Conservation (phyloP, 2,329 filamentous ascomycete species). For the Alternaria novae-zelandiae region DNA sequence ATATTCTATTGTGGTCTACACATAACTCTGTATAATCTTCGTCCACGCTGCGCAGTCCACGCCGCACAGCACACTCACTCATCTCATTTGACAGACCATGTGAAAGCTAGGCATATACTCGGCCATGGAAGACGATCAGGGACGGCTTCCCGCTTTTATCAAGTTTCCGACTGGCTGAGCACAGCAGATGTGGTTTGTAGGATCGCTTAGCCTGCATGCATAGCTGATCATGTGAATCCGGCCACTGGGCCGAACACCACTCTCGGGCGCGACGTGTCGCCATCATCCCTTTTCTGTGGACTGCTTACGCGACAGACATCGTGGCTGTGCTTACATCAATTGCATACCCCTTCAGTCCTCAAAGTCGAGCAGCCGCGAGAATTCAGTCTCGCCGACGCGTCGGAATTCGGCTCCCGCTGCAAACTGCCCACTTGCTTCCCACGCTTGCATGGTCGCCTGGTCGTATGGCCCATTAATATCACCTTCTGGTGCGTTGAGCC, state of each 20-base stretch:
- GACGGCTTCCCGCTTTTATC: constrained; percentile 27
- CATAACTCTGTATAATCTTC: neutral
- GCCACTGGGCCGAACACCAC: neutral
- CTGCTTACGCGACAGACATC: neutral
- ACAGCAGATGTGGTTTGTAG: constrained; percentile 25
- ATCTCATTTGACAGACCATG: constrained; percentile 22
- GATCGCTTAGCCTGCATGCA: constrained; percentile 42
- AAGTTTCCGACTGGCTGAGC: constrained; percentile 40
- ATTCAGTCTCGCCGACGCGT: constrained; percentile 50
- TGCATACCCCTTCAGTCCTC: constrained; percentile 24
- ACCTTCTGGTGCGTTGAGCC: constrained; percentile 86
- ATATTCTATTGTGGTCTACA: neutral
- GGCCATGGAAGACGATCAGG: constrained; percentile 24
- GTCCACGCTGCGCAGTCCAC: constrained; percentile 9
- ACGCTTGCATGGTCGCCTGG: constrained; percentile 82
- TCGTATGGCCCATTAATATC: constrained; percentile 88
- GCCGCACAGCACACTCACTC: constrained; percentile 32
- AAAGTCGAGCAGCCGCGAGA: constrained; percentile 52
- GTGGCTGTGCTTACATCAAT: constrained; percentile 1
- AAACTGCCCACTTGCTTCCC: constrained; percentile 93
- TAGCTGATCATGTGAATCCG: constrained; percentile 34
- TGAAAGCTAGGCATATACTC: constrained; percentile 8
- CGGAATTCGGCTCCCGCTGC: constrained; percentile 76
- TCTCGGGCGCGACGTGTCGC: neutral
- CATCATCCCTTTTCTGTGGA: neutral